phyloP scores from a whole-genome alignment of 257 asterid genomes.

The Solanum peruvianum region DNA sequence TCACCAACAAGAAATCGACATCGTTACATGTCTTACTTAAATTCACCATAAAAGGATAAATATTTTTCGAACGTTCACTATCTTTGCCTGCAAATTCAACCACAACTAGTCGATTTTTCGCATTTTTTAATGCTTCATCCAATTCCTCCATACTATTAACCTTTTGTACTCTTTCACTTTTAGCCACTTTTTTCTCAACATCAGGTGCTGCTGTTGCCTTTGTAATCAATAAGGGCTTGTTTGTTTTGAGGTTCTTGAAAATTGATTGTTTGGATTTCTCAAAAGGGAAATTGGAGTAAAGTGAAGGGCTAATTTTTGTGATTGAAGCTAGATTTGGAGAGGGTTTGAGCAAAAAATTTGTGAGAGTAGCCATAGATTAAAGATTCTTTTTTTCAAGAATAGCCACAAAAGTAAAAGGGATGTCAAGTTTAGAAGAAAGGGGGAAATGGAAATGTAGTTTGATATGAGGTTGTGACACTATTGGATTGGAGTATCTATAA shows the following conservation, averaged over 20 bases:
- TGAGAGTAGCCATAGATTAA: conserved; percentile 44
- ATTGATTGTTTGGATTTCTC: neutral
- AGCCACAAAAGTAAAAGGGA: neutral
- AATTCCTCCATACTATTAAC: conserved; percentile 58
- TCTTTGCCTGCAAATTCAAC: conserved; percentile 66
- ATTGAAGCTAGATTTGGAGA: conserved; percentile 30
- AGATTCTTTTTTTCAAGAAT: neutral
- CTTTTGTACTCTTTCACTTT: conserved; percentile 43
- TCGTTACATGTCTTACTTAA: conserved; percentile 84
- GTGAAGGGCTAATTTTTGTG: conserved; percentile 20
- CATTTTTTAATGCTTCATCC: conserved; percentile 57
- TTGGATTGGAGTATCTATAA: neutral
- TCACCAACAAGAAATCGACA: conserved; percentile 68
- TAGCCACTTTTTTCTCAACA: conserved; percentile 21
- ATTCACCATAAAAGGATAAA: conserved; percentile 89
- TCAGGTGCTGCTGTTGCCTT: conserved; percentile 49
- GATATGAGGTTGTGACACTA: neutral
- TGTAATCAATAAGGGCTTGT: neutral
- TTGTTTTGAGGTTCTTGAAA: neutral
- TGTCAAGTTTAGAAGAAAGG: neutral
- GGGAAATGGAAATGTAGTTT: neutral
- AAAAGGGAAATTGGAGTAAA: conserved; percentile 1
- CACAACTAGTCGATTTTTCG: conserved; percentile 69
- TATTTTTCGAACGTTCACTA: conserved; percentile 35
- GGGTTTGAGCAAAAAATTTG: conserved; percentile 54